Evolutionary conservation across 1,139 yeast species (phyloP).

Genomic region (Meyerozyma sp.): DNA sequence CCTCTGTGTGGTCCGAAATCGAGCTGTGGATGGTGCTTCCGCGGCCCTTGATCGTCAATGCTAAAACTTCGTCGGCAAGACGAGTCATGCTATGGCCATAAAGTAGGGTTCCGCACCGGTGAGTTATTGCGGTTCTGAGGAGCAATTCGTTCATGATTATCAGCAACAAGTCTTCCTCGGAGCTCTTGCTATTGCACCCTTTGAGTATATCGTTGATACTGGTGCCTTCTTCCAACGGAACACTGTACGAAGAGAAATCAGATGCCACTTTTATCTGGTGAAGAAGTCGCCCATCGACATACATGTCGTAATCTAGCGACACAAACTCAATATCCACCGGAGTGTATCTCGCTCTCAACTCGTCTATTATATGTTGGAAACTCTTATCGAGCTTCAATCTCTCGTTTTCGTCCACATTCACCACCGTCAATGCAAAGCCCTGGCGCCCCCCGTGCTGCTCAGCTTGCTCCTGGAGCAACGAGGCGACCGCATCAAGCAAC

Average conservation of each 20-base stretch:
- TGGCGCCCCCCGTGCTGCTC: constrained; percentile 55
- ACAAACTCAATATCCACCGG: constrained; percentile 28
- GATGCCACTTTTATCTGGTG: constrained; percentile 17
- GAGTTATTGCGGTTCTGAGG: constrained; percentile 39
- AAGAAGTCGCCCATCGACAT: constrained; percentile 20
- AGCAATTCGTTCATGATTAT: constrained; percentile 48
- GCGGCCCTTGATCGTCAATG: constrained; percentile 85
- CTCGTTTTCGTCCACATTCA: constrained; percentile 44
- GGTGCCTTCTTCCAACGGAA: background rate
- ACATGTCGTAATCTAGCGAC: constrained; percentile 34
- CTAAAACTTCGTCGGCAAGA: constrained; percentile 71
- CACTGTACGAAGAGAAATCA: constrained; percentile 9
- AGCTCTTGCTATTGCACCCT: constrained; percentile 40
- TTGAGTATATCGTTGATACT: background rate
- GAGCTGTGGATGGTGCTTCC: constrained; percentile 61
- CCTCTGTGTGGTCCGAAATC: constrained; percentile 41
- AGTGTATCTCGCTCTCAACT: constrained; percentile 16
- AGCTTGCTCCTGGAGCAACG: constrained; percentile 57
- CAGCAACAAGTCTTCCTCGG: constrained; percentile 56
- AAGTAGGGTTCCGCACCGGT: constrained; percentile 50
- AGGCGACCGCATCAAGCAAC: constrained; percentile 59
- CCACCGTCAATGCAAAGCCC: constrained; percentile 60
- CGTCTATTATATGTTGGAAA: constrained; percentile 14
- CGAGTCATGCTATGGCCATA: constrained; percentile 82
- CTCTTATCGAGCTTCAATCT: constrained; percentile 12